A percentile compares a stretch with the other conserved stretches of the same genome.
Evolutionary conservation across 495 filamentous ascomycete genomes (phyloP).

Genomic region (Pyrenula massariospora): DNA sequence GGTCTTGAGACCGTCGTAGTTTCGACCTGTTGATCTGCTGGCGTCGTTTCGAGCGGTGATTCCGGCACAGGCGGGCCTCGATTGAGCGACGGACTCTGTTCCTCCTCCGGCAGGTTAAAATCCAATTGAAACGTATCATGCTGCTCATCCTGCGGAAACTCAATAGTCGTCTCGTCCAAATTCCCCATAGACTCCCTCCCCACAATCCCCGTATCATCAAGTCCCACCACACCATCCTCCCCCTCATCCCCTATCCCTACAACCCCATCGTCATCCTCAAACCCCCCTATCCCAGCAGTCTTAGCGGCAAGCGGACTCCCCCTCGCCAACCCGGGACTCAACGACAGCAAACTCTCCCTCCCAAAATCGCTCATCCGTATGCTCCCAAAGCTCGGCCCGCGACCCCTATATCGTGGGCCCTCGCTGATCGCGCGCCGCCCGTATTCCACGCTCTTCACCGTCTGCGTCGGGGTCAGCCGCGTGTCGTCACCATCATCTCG

Average conservation of each 20-base stretch:
- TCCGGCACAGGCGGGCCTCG: too few species aligned
- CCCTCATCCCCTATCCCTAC: slow-evolving; percentile 28
- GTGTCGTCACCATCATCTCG: slow-evolving; percentile 62
- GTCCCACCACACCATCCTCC: slow-evolving; percentile 21
- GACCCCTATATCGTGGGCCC: slow-evolving; percentile 28
- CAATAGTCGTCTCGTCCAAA: slow-evolving; percentile 29
- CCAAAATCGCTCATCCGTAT: slow-evolving; percentile 55
- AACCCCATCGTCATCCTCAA: slow-evolving; percentile 23
- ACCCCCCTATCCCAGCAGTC: slow-evolving; percentile 7
- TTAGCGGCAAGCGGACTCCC: neutral
- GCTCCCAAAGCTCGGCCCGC: slow-evolving; percentile 43
- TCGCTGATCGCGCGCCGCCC: slow-evolving; percentile 49
- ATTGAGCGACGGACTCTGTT: too few species aligned
- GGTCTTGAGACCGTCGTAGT: slow-evolving; percentile 18
- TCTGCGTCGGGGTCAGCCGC: slow-evolving; percentile 12
- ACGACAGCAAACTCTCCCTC: neutral
- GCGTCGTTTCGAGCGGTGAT: slow-evolving; percentile 13
- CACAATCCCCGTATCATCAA: slow-evolving; percentile 5
- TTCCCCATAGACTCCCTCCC: slow-evolving; percentile 35
- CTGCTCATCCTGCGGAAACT: slow-evolving; percentile 9
- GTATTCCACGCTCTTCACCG: slow-evolving; percentile 49
- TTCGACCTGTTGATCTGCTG: slow-evolving; percentile 15
- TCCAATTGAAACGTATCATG: neutral
- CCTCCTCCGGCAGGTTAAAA: neutral
- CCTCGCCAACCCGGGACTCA: neutral